Conservation (phyloP, 768 basidiomycete species). For the Phaffia tasmanica region DNA sequence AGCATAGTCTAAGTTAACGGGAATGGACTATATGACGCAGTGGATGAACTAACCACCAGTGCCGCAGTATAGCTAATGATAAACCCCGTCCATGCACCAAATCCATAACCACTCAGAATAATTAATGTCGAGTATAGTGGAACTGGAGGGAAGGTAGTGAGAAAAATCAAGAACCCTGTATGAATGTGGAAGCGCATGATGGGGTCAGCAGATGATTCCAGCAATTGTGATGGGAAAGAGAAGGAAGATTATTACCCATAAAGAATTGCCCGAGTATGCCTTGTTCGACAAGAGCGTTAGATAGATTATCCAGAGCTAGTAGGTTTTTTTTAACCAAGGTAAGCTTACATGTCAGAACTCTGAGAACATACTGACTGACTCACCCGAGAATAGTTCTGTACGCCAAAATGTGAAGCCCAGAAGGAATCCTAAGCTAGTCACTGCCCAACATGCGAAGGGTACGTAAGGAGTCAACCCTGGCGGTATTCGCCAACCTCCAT, state of each 20-base stretch:
- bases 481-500: conserved; percentile 7
- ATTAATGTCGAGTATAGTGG: conserved; percentile 90
- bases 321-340: not conserved
- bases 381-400: conserved; percentile 68
- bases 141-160: conserved; percentile 47
- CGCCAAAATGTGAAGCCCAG: conserved; percentile 74
- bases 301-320: conserved; percentile 67
- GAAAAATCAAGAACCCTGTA: conserved; percentile 40
- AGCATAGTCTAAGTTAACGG: not conserved
- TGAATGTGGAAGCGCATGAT: conserved; percentile 28
- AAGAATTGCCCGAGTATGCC: conserved; percentile 62
- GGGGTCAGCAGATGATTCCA: conserved; percentile 10
- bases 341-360: conserved; percentile 26
- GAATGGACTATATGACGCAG: not conserved
- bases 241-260: conserved; percentile 45
- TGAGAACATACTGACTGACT: conserved; percentile 35
- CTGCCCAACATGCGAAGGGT: conserved; percentile 62
- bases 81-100: conserved; percentile 69
- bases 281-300: conserved; percentile 63
- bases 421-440: conserved; percentile 66
- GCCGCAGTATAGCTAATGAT: conserved; percentile 78
- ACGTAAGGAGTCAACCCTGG: conserved; percentile 57
- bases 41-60: conserved; percentile 41
- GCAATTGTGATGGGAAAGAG: not conserved
- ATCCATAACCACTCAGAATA: conserved; percentile 81